Evolutionary conservation across 106 monocot genomes (phyloP), one percentile per base, ranked within the genome.

Genomic region (Triglochin maritima): DNA sequence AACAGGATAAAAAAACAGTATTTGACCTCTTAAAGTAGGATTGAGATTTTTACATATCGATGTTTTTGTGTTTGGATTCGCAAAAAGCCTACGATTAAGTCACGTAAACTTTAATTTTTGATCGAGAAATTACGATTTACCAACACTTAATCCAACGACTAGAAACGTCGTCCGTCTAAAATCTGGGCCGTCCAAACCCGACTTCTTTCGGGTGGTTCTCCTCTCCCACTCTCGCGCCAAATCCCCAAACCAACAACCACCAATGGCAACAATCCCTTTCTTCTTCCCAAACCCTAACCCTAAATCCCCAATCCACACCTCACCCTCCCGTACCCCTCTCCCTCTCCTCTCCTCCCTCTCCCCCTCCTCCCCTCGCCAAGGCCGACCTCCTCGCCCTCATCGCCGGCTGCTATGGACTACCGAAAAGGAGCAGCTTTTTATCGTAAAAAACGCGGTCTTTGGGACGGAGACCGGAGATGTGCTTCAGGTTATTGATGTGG

Each of bases 341-440:
- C 13, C 68, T 9, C 50, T 56, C 5, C 13, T 74, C 59, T 17
- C 71, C 29, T 69, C 62, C 42, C 54, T n/a, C 63, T 50, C 42
- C 16, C 66, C 59, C 43, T 57, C 54, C 79, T n/a, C 65, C 73
- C 4, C 69, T 57, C 0, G 85, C 83, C 63, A 95, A 90, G 71
- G 41, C 74, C 57, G 72, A 80, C 57, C 83, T 95, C 52, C 87
- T 95, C 17, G 44, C 52, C 46, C 85, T 95, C 46, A 82, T 95
- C 76, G 69, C 87, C 63, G 90, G 65, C 75, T 95, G 90, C 87
- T 95, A 4, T 95, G 90, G 95, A 95, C 95, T 55, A 95, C 90
- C 6, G 95, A 95, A 67, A 90, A 90, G 85, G 95, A 95, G 83
- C 95, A 95, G 83, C 83, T 95, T 53, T 95, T 90, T 69, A 95